Conservation (phyloP, 2,329 filamentous ascomycete genomes). For the Colletotrichum plurivorum region DNA sequence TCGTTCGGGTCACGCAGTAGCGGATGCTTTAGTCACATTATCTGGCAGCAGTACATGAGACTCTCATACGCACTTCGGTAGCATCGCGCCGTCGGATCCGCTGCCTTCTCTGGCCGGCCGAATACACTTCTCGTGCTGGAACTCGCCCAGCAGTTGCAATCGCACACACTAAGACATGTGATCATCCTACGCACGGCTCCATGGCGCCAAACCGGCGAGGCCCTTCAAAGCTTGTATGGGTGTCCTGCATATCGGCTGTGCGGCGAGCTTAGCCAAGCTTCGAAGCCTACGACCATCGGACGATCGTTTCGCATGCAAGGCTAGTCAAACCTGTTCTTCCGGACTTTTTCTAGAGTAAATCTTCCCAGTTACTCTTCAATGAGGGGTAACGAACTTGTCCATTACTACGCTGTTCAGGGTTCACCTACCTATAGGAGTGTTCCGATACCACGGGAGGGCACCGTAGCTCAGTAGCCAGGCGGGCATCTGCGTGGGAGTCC, state of each 20-base stretch:
- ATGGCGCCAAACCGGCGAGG: background rate
- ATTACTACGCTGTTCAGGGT: background rate
- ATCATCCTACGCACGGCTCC: constrained; percentile 28
- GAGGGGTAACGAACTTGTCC: background rate
- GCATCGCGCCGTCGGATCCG: constrained; percentile 19
- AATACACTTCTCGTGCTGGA: background rate
- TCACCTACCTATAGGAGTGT: no score
- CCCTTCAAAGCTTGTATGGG: constrained; percentile 6
- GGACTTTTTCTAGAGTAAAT: constrained; percentile 3
- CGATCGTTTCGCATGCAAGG: constrained; percentile 39
- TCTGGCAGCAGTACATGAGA: background rate
- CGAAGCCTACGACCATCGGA: constrained; percentile 20
- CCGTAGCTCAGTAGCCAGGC: no score
- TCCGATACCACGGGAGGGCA: no score
- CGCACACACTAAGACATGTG: background rate
- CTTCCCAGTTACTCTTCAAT: background rate
- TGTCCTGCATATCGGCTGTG: constrained; percentile 13
- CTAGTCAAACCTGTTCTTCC: constrained; percentile 33
- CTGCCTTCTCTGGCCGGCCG: background rate
- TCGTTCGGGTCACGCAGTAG: no score
- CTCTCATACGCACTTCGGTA: background rate
- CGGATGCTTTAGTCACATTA: no score
- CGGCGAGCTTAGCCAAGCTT: constrained; percentile 19
- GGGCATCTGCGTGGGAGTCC: no score
- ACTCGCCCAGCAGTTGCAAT: constrained; percentile 1